These are phyloP conservation scores for Cicer pinnatifidum DNA, from an alignment of 306 rosid species.

Conservation along the genomic window DNA sequence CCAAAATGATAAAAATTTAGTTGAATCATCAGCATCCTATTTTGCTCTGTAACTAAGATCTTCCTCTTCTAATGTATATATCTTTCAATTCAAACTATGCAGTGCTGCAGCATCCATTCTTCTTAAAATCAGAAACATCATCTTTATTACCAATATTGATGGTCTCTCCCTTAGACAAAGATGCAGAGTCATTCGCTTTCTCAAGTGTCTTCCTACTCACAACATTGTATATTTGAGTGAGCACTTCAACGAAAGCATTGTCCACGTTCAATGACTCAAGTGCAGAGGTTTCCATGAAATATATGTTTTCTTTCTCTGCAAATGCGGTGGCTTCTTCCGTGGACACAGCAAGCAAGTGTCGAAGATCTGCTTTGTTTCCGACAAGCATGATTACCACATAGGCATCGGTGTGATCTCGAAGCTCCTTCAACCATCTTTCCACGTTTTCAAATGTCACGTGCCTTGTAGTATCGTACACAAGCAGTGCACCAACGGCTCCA, in stretches of 20 bases:
- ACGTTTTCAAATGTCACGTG: constrained; percentile 75
- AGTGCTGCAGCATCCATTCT: constrained; percentile 72
- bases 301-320: constrained; percentile 68
- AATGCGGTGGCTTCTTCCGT: constrained; percentile 62
- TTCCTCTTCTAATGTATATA: neutral
- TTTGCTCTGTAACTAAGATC: constrained; percentile 15
- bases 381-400: constrained; percentile 79
- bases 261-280: constrained; percentile 76
- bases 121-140: constrained; percentile 74
- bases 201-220: constrained; percentile 75
- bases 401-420: constrained; percentile 76
- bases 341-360: constrained; percentile 65
- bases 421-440: constrained; percentile 85
- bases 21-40: no score
- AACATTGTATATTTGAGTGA: constrained; percentile 68
- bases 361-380: constrained; percentile 82
- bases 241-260: constrained; percentile 72
- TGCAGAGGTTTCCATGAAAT: constrained; percentile 87
- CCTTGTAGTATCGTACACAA: constrained; percentile 76
- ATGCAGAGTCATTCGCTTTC: constrained; percentile 55
- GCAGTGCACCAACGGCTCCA: constrained; percentile 85
- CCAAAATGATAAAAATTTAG: constrained; percentile 12
- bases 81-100: constrained; percentile 51
- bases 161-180: constrained; percentile 69
- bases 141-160: constrained; percentile 61